Base-by-base conservation (phyloP, 768 basidiomycete genomes). In the Tremella fuciformis region DNA sequence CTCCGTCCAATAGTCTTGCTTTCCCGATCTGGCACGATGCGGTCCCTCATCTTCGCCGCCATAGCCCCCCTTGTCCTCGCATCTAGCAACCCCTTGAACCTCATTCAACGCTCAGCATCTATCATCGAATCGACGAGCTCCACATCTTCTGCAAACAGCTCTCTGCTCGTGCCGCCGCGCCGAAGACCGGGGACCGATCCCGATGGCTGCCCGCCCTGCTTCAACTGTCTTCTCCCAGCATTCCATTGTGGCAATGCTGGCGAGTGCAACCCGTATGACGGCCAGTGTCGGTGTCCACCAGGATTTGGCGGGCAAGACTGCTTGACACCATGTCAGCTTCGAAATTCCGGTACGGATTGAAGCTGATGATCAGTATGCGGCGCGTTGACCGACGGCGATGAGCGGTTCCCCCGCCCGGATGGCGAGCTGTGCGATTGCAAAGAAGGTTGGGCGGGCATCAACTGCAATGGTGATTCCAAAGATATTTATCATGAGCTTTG, bases 231-330 rank as follows among this genome's bases (percentile, higher is more conserved):
- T 55, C 81, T 99, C 15, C 91, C 92, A 0, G 88, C 84, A 0
- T 97, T 93, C 77, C 87, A 82, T 0, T 99, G 94, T 72, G 91
- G 91, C 1, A 91, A 98, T 73, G 96, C 85, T 65, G 93, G 91
- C 24, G 80, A 85, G 44, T 99, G 96, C 78, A 87, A 93, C 71
- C 82, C 84, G 50, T 97, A 88, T 71, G 86, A 97, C 71, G 96
- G 96, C 1, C 91, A 96, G 69, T 99, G 96, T 79, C 86, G 91
- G 71, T 99, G 96, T 70, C 91, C 92, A 1, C 83, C 90, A 41
- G 96, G 96, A n/a, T 99, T 93, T 85, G 90, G 91, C 47, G 96
- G 96, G 1, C 87, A 92, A 38, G 94, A 98, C 71, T 99, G 96
- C 78, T 78, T 96, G 53, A 84, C 84, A 8, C 94, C 96, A 19